Conservation (phyloP, 1,284 basidiomycete genomes). For the Ganoderma lingzhi region DNA sequence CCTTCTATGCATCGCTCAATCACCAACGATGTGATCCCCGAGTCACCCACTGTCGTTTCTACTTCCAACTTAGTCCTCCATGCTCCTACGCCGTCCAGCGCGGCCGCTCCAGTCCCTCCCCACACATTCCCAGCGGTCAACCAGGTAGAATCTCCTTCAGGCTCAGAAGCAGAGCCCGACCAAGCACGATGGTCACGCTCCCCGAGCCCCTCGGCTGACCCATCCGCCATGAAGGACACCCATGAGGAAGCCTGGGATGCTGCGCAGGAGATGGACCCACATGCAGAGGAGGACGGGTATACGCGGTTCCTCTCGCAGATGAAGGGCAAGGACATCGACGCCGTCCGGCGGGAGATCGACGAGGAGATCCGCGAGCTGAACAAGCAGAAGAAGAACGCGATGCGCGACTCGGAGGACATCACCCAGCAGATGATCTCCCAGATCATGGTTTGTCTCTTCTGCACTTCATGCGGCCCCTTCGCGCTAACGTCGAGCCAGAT, state of each 20-base stretch:
- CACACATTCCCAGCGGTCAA: background rate
- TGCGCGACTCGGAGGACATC: constrained; percentile 95
- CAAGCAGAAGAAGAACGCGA: constrained; percentile 86
- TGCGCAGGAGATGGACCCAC: constrained; percentile 82
- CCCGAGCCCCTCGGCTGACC: constrained; percentile 49
- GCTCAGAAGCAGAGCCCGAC: constrained; percentile 22
- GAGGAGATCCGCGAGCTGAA: constrained; percentile 88
- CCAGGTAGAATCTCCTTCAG: constrained; percentile 9
- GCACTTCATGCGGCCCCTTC: background rate
- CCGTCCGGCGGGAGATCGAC: constrained; percentile 89
- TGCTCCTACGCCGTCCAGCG: background rate
- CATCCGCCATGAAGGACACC: constrained; percentile 15
- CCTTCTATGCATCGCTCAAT: background rate
- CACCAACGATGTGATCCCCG: background rate
- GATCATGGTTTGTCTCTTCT: constrained; percentile 78
- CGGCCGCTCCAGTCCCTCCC: background rate
- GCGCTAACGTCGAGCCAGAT: constrained; percentile 50
- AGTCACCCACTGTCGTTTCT: background rate
- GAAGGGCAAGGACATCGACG: constrained; percentile 82
- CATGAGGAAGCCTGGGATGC: constrained; percentile 62
- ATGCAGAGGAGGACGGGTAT: constrained; percentile 91
- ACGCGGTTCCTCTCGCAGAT: constrained; percentile 91
- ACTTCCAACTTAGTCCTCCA: background rate
- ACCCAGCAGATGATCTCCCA: constrained; percentile 95
- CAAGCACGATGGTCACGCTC: constrained; percentile 60